Evolutionary conservation across 1,139 yeast genomes (phyloP).

Genomic region (Taphrina flavorubra): DNA sequence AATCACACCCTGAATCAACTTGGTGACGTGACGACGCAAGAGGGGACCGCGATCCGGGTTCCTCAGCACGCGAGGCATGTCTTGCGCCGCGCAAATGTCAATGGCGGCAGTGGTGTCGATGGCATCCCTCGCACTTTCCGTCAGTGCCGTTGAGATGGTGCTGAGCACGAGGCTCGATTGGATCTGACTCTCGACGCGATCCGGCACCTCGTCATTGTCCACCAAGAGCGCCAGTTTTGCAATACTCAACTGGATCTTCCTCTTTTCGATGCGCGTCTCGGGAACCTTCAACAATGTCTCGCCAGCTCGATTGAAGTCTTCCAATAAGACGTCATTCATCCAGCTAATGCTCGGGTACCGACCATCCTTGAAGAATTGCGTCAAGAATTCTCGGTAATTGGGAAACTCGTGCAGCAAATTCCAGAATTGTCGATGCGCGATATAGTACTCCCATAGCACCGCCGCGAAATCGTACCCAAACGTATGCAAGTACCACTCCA

Average conservation of each 20-base stretch:
- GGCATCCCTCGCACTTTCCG: conserved; percentile 25
- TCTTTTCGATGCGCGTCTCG: conserved; percentile 58
- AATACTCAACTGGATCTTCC: conserved; percentile 67
- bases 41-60: conserved; percentile 42
- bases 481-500: conserved; percentile 62
- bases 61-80: conserved; percentile 13
- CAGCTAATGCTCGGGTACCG: conserved; percentile 69
- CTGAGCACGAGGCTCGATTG: conserved; percentile 9
- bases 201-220: conserved; percentile 36
- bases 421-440: conserved; percentile 62
- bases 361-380: conserved; percentile 60
- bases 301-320: conserved; percentile 61
- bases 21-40: conserved; percentile 51
- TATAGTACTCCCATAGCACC: conserved; percentile 65
- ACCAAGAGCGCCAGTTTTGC: conserved; percentile 65
- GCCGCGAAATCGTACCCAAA: conserved; percentile 75
- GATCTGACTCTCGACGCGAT: conserved; percentile 29
- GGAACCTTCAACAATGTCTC: conserved; percentile 55
- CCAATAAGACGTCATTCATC: conserved; percentile 68
- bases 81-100: conserved; percentile 26
- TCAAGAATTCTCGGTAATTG: conserved; percentile 59
- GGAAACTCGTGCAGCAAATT: conserved; percentile 65
- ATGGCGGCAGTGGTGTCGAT: conserved; percentile 39
- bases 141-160: conserved; percentile 5
- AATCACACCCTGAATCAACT: conserved; percentile 55